Evolutionary conservation across 129 eudicot genomes (phyloP).

Genomic region (Artemisia tridentata): DNA sequence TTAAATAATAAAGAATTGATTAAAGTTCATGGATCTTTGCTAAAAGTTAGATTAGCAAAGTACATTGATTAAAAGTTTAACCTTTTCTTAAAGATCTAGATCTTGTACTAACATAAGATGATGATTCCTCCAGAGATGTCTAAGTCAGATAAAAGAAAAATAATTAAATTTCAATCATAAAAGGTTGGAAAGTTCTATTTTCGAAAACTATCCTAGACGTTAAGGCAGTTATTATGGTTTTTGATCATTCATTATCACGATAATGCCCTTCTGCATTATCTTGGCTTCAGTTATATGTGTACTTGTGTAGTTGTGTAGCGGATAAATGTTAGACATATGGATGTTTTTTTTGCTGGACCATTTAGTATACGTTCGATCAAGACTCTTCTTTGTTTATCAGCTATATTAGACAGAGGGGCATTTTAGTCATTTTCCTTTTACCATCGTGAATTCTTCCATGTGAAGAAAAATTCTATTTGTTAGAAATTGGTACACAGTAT

Average conservation of each 20-base stretch:
- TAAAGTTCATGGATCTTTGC: conserved; percentile 41
- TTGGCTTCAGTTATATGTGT: no score
- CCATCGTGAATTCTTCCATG: not conserved
- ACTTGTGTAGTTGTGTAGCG: no score
- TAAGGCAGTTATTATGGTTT: conserved; percentile 1
- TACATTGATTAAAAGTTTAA: conserved; percentile 32
- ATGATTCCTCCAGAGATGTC: conserved; percentile 1
- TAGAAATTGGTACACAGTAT: not conserved
- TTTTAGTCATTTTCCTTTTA: conserved; percentile 14
- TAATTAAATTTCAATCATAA: not conserved
- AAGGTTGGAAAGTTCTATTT: conserved; percentile 22
- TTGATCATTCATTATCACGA: not conserved
- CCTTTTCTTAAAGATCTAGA: conserved; percentile 14
- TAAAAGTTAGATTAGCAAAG: conserved; percentile 45
- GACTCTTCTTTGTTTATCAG: not conserved
- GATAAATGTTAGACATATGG: no score
- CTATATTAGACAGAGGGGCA: not conserved
- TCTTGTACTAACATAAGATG: conserved; percentile 17
- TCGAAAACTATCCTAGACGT: not conserved
- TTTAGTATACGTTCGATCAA: not conserved
- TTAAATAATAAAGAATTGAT: conserved; percentile 1
- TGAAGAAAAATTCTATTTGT: not conserved
- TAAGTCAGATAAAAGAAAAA: conserved; percentile 14
- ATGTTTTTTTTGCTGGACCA: no score
- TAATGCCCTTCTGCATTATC: no score